These are phyloP conservation scores for Luffa aegyptiaca DNA, from an alignment of 306 rosid species.

Conservation along the genomic window DNA sequence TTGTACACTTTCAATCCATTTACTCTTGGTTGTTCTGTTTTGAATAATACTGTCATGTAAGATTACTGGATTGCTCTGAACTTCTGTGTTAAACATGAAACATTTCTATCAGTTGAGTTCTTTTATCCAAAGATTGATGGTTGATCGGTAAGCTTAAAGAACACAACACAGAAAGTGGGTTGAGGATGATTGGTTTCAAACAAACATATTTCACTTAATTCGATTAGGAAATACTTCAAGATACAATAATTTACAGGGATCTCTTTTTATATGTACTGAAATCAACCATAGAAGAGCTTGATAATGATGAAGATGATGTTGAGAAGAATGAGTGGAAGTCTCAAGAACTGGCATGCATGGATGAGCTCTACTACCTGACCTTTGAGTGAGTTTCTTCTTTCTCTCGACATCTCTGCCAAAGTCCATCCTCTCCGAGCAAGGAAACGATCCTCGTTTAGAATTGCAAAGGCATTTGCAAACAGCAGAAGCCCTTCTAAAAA, in stretches of 20 bases:
- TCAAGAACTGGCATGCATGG: slow-evolving; percentile 58
- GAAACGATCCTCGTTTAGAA: slow-evolving; percentile 80
- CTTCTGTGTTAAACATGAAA: background rate
- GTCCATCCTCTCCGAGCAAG: slow-evolving; percentile 82
- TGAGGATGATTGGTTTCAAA: background rate
- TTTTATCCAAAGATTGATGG: background rate
- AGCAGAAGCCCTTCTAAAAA: slow-evolving; percentile 57
- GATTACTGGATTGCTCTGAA: background rate
- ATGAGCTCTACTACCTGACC: slow-evolving; percentile 66
- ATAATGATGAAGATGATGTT: slow-evolving; percentile 35
- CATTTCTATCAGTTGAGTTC: background rate
- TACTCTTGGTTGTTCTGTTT: background rate
- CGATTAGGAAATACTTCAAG: background rate
- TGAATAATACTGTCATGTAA: background rate
- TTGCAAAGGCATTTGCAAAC: slow-evolving; percentile 67
- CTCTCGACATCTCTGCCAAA: slow-evolving; percentile 40
- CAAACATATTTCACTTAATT: background rate
- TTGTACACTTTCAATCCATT: background rate
- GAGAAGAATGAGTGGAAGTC: slow-evolving; percentile 59
- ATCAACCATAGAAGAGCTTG: slow-evolving; percentile 54
- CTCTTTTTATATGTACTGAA: background rate
- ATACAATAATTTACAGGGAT: background rate
- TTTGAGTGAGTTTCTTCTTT: slow-evolving; percentile 40
- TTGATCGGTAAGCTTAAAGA: background rate
- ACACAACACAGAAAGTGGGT: background rate